Conservation (phyloP, 1,284 basidiomycete species). For the Ustilago crameri region DNA sequence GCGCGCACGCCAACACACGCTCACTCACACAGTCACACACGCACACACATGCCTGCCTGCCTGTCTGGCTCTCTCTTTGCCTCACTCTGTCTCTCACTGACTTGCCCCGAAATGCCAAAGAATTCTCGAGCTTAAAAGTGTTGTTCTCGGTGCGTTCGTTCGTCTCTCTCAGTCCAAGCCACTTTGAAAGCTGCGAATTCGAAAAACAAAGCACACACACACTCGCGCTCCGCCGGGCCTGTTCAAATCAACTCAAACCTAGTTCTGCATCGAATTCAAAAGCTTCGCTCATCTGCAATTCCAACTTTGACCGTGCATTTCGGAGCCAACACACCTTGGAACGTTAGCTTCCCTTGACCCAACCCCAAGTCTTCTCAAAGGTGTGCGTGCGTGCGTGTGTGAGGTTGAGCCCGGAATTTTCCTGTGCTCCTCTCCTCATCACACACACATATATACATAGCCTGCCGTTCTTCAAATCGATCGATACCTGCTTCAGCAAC, state of each 20-base stretch:
- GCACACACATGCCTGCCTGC: conserved; percentile 1
- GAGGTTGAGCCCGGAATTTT: neutral
- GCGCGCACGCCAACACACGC: neutral
- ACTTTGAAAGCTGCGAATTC: neutral
- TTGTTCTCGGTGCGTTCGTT: conserved; percentile 10
- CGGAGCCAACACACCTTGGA: no score
- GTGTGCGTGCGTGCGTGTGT: conserved; percentile 5
- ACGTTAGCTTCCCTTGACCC: no score
- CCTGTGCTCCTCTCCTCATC: neutral
- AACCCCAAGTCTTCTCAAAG: neutral
- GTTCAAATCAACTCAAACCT: no score
- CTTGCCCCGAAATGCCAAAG: neutral
- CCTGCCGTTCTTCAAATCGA: no score
- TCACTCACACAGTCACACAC: neutral
- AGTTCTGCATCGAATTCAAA: no score
- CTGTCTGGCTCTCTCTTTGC: neutral
- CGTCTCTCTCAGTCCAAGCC: neutral
- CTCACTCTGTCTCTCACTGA: neutral
- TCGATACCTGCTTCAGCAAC: no score
- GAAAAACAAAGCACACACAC: neutral
- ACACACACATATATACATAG: neutral
- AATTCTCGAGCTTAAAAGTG: conserved; percentile 4
- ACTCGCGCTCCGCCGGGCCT: neutral
- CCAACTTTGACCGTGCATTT: neutral
- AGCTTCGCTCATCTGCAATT: neutral